Conservation (phyloP, 768 basidiomycete species). For the Leccinum disarticulatum region DNA sequence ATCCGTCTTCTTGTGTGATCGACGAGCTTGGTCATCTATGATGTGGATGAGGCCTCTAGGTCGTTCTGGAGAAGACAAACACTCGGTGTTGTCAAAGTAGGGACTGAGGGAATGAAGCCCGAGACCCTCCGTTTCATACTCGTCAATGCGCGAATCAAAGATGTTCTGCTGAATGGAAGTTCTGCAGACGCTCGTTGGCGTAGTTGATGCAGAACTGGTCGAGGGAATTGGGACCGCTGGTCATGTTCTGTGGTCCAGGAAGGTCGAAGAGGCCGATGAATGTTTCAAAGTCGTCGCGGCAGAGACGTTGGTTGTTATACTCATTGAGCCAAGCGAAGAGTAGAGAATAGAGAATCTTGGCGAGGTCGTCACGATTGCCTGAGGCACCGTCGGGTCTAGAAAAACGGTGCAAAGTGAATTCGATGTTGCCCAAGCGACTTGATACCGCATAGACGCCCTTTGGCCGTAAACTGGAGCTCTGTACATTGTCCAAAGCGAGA, state of each 20-base stretch:
- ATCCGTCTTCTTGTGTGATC: slow-evolving; percentile 87
- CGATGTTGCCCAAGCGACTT: slow-evolving; percentile 91
- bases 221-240: slow-evolving; percentile 84
- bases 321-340: slow-evolving; percentile 97
- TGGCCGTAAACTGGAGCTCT: slow-evolving; percentile 94
- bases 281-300: slow-evolving; percentile 87
- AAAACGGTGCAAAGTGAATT: slow-evolving; percentile 97
- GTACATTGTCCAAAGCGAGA: slow-evolving; percentile 98
- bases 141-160: slow-evolving; percentile 78
- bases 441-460: slow-evolving; percentile 83
- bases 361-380: slow-evolving; percentile 91
- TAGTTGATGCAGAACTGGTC: slow-evolving; percentile 98
- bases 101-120: too few species aligned
- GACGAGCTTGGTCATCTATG: too few species aligned
- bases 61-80: too few species aligned
- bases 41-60: too few species aligned
- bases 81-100: too few species aligned
- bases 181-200: slow-evolving; percentile 88
- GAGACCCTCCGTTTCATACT: too few species aligned
- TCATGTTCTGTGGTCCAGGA: slow-evolving; percentile 89
- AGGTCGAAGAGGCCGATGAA: slow-evolving; percentile 95
- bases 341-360: slow-evolving; percentile 89
- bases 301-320: slow-evolving; percentile 92
- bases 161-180: slow-evolving; percentile 77
- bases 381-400: slow-evolving; percentile 93